Conservation (phyloP, 129 eudicot species). For the sunflower (Helianthus annuus) region DNA sequence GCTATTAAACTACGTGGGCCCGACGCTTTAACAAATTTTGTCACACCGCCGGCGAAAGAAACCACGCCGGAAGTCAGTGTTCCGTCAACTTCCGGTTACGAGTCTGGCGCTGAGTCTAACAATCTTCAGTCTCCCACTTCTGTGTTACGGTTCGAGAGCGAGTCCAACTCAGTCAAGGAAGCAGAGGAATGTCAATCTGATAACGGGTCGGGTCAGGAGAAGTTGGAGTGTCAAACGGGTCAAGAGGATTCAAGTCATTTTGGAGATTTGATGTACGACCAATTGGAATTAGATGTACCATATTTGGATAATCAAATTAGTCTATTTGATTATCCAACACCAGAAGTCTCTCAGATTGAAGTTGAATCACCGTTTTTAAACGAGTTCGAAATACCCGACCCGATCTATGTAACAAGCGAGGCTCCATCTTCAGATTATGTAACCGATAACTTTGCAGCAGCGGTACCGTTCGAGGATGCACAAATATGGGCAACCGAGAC, state of each 20-base stretch:
- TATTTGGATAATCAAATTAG: slow-evolving; percentile 48
- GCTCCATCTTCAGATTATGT: slow-evolving; percentile 23
- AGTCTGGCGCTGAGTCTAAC: slow-evolving; percentile 68
- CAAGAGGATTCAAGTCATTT: slow-evolving; percentile 19
- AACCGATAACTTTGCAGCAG: slow-evolving; percentile 22
- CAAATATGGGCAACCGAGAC: slow-evolving; percentile 26
- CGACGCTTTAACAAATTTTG: slow-evolving; percentile 83
- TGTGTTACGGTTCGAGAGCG: slow-evolving; percentile 55
- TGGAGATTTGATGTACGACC: slow-evolving; percentile 34
- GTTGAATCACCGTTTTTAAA: slow-evolving; percentile 34
- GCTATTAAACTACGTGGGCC: slow-evolving; percentile 96
- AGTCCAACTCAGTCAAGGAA: slow-evolving; percentile 33
- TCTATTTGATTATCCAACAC: slow-evolving; percentile 51
- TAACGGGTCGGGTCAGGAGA: slow-evolving; percentile 31
- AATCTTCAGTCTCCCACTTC: slow-evolving; percentile 68
- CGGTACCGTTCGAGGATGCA: slow-evolving; percentile 22
- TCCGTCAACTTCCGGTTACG: slow-evolving; percentile 68
- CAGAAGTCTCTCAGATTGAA: slow-evolving; percentile 38
- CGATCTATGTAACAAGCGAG: slow-evolving; percentile 4
- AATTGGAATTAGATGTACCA: slow-evolving; percentile 43
- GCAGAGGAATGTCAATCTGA: slow-evolving; percentile 37
- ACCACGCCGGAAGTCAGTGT: slow-evolving; percentile 37
- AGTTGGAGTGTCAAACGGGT: slow-evolving; percentile 13
- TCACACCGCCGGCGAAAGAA: slow-evolving; percentile 50
- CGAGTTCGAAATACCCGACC: slow-evolving; percentile 19